These are phyloP conservation scores for Colletotrichum salicis DNA, from an alignment of 2,329 filamentous ascomycete species.

Conservation along the genomic window DNA sequence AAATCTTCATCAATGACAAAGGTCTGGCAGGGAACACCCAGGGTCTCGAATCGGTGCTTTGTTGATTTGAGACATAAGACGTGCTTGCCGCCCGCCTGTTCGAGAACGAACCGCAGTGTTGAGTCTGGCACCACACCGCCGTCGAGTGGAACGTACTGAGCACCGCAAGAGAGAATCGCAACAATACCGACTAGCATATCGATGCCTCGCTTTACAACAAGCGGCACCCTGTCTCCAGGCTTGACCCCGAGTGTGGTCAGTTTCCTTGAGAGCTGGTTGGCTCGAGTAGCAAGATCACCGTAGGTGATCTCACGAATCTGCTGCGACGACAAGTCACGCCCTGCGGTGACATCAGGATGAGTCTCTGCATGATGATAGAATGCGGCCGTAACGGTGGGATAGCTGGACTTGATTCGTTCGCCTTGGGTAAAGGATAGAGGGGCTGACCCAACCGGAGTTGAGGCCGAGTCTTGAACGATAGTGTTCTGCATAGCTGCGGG, in stretches of 20 bases:
- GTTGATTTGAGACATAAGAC: slow-evolving; percentile 57
- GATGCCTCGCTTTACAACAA: slow-evolving; percentile 63
- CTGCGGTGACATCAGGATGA: slow-evolving; percentile 51
- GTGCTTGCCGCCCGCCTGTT: slow-evolving; percentile 54
- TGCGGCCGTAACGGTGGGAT: slow-evolving; percentile 34
- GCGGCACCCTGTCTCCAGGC: slow-evolving; percentile 59
- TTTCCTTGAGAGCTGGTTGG: slow-evolving; percentile 53
- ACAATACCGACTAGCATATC: slow-evolving; percentile 68
- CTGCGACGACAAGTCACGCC: slow-evolving; percentile 47
- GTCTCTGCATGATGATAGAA: slow-evolving; percentile 42
- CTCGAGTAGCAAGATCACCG: slow-evolving; percentile 52
- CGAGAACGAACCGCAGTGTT: slow-evolving; percentile 61
- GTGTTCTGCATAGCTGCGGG: slow-evolving; percentile 22
- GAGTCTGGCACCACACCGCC: slow-evolving; percentile 62
- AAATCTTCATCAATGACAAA: slow-evolving; percentile 26
- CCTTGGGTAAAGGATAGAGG: slow-evolving; percentile 24
- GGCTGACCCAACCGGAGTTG: slow-evolving; percentile 23
- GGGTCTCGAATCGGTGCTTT: slow-evolving; percentile 12
- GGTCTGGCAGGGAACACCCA: not conserved
- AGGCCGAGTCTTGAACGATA: slow-evolving; percentile 6
- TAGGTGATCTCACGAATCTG: slow-evolving; percentile 51
- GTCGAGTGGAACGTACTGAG: slow-evolving; percentile 69
- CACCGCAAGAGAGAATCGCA: slow-evolving; percentile 66
- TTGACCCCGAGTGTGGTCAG: slow-evolving; percentile 52
- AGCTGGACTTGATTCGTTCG: slow-evolving; percentile 16